Base-by-base conservation (phyloP, 352 stramenopile species). In the Phytophthora pisi region DNA sequence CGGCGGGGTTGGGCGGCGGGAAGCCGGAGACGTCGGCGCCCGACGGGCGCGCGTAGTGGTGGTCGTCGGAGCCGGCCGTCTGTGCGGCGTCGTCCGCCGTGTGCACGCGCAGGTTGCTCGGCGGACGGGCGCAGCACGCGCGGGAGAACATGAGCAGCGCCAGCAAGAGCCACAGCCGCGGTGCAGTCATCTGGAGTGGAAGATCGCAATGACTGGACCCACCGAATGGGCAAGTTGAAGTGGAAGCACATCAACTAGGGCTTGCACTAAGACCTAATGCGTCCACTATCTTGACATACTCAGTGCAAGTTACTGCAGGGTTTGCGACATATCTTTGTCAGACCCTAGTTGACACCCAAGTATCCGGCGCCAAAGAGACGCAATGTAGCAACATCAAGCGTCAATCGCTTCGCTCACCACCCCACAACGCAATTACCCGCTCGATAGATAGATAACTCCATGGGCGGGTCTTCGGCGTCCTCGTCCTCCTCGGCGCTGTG, bases 1-100 rank as follows among this genome's bases (percentile, higher is more conserved):
- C 31, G 26, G 72, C 74, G 8, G 57, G 52, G 42, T 74, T 83
- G 31, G 51, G 59, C 51, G 76, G 80, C 11, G 78, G 82, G 30
- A 88, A 72, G 2, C 81, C 81, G 0, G 78, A 84, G 38, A 85
- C 75, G 2, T 84, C 66, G 5, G 23, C 43, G 5, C 67, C 65
- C 7, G 50, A 60, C 0, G 83, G 83, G 18, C 81, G 81, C 20
- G 75, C 54, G 68, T 91, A 89, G 53, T 52, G 50, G 68, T 86
- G 68, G 11, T 68, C 64, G 4, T 38, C 43, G 43, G 16, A 16
- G 38, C 13, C 24, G 7, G 43, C 0, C 16, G 6, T 3, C 16
- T 26, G 26, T 9, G 40, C 36, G 11, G 3, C 2, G 38, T 20
- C 13, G 15, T 4, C 38, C 38, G 38, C 26, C 10, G 11, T 18